A percentile compares a stretch with the other conserved stretches of the same genome.
phyloP scores from a whole-genome alignment of 352 stramenopile species.

The Globisporangium cystogenes region DNA sequence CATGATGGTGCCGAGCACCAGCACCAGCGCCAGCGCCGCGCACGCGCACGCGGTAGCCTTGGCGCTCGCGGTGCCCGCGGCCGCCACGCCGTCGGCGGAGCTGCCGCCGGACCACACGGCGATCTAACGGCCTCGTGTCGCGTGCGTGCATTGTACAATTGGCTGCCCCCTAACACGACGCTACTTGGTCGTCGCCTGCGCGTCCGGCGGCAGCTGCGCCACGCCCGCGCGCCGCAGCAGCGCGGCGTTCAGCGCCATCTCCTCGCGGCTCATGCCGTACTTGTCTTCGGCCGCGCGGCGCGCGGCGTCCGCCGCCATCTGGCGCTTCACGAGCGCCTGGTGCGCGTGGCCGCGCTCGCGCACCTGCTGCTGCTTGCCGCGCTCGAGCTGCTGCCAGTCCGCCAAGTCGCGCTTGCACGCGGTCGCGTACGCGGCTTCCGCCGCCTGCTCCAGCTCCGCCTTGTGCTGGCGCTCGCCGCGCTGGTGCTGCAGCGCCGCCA shows the following conservation, averaged over 20 bases:
- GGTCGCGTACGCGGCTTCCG: conserved; percentile 36
- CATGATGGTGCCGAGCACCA: conserved; percentile 3
- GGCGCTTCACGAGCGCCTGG: conserved; percentile 35
- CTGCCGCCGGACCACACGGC: neutral
- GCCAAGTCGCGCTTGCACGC: conserved; percentile 42
- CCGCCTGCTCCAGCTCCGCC: conserved; percentile 17
- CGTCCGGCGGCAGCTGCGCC: conserved; percentile 4
- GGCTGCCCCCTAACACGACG: neutral
- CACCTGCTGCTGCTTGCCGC: conserved; percentile 20
- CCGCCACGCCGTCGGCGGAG: neutral
- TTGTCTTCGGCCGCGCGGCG: conserved; percentile 46
- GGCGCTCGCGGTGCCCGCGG: neutral
- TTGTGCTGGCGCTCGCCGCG: conserved; percentile 32
- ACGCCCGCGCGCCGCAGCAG: conserved; percentile 36
- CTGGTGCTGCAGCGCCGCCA: conserved; percentile 35
- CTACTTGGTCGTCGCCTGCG: neutral
- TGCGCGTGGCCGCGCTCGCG: conserved; percentile 33
- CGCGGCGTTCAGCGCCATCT: conserved; percentile 51
- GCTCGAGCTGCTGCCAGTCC: conserved; percentile 35
- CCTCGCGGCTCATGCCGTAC: conserved; percentile 57
- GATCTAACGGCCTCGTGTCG: neutral
- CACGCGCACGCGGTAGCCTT: neutral
- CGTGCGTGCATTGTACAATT: neutral
- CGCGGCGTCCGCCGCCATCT: conserved; percentile 36
- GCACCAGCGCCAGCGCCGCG: neutral